Base-by-base conservation (phyloP, 768 basidiomycete species). In the Amyloporia xantha region DNA sequence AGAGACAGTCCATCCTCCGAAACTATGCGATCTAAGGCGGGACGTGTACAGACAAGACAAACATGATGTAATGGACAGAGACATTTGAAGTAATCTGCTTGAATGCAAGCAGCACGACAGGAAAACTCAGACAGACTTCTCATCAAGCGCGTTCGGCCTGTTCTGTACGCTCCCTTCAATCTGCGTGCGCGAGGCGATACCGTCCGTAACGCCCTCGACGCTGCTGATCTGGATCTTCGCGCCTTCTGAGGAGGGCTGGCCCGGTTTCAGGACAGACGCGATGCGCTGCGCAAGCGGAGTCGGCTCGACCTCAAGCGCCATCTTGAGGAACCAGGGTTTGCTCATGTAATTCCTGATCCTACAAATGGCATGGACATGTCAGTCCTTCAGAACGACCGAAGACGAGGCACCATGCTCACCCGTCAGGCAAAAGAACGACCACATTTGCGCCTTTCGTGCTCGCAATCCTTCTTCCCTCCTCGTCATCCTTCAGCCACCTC, bases 341-440 rank as follows among this genome's bases (percentile, higher is more conserved):
- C 86, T 86, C 81, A 95, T 93, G 62, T 95, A 95, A 64, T 95
- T 95, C 57, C 92, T 78, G 47, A 96, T 82, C 1, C 93, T 91
- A 42, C 15, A 25, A 21, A n/a, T 1, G 44, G 11, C 3, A 27
- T 38, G 30, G 23, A 21, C 21, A 35, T 17, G 38, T 21, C 17
- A 42, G 21, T 27, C 35, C 36, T 24, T 48, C 20, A 48, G 19
- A n/a, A n/a, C n/a, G n/a, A n/a, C n/a, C n/a, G 11, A 35, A 23
- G 9, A 12, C 5, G 2, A 27, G 24, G 42, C 28, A 23, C 30
- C 11, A 15, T 2, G 27, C 86, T 67, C 58, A 91, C 91, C 91
- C 92, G 60, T 99, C 96, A 30, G 96, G 81, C 7, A 96, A 70
- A 24, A 99, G 57, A 0, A 97, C 75, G 0, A 99, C 90, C 5